Base-by-base conservation (phyloP, 1,284 basidiomycete genomes). In the Pascua sp. region DNA sequence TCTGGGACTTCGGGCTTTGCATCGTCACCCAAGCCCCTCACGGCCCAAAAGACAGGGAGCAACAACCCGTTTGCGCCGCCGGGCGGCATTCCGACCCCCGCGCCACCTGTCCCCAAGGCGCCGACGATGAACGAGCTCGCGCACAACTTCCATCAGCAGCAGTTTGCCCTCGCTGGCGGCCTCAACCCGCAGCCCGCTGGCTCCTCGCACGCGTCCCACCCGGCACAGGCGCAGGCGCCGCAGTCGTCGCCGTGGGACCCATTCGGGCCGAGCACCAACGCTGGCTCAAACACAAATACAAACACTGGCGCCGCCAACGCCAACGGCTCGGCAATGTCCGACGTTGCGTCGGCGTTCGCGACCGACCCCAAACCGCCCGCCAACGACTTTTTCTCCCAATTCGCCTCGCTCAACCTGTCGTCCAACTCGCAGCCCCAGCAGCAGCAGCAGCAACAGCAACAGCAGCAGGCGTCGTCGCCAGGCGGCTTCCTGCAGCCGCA, bases 11-110 rank as follows among this genome's bases (percentile, higher is more conserved):
- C 24, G 24, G 24, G 24, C 24, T 32, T 32, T 32, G 24, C 24
- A 7, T 82, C 84, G 58, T 81, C 65, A 1, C 55, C 77, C 15
- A 76, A 78, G 60, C 75, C 78, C 2, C 83, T 98, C n/a, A 85
- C 85, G 67, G 83, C 91, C 7, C 94, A 98, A 73, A 86, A 89
- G 75, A 98, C 95, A 1, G 94, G 95, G 16, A 91, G 90, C 3
- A 87, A 86, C 67, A 98, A 98, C 80, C 95, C 95, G 0, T 98
- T 98, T 68, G 93, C 93, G 8, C 84, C 86, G 24, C 80, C 83
- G 3, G 80, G 85, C 44, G 77, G 86, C n/a, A 37, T 63, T 1
- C 59, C 58, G 3, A 78, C 57, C 9, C 57, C 61, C 2, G 43
- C 59, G 4, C 86, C 88, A 2, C 85, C 86, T 15, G 78, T 88